phyloP scores from a whole-genome alignment of 2,329 filamentous ascomycete species.

The Teratosphaeria gauchensis region DNA sequence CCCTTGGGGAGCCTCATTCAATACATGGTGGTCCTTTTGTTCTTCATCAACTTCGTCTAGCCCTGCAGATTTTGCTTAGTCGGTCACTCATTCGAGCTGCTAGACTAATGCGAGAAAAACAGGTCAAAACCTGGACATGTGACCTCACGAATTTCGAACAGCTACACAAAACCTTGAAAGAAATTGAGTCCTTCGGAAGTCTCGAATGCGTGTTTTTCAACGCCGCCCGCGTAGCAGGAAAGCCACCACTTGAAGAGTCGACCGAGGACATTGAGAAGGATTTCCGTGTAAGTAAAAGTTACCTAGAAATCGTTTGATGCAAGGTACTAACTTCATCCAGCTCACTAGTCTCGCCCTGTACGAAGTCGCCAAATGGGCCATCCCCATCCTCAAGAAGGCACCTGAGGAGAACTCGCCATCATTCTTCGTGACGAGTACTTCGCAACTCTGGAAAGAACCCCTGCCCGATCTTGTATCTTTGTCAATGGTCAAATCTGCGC shows the following conservation, averaged over 20 bases:
- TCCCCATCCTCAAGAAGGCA: conserved; percentile 33
- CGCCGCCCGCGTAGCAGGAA: conserved; percentile 39
- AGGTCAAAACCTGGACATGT: conserved; percentile 34
- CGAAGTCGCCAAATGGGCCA: conserved; percentile 36
- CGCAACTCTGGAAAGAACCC: conserved; percentile 38
- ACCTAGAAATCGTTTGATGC: neutral
- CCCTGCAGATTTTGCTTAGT: too few species aligned
- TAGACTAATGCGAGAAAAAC: neutral
- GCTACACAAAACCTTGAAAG: conserved; percentile 30
- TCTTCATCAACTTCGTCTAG: too few species aligned
- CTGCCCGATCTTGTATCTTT: conserved; percentile 40
- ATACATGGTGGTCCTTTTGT: too few species aligned
- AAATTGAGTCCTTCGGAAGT: conserved; percentile 34
- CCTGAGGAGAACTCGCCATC: conserved; percentile 31
- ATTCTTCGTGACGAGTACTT: conserved; percentile 41
- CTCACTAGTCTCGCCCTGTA: conserved; percentile 42
- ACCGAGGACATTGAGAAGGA: conserved; percentile 41
- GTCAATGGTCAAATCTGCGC: conserved; percentile 42
- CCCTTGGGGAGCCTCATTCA: too few species aligned
- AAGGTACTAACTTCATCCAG: conserved; percentile 17
- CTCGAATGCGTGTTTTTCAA: conserved; percentile 45
- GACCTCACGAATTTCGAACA: conserved; percentile 35
- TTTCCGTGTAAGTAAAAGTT: conserved; percentile 33
- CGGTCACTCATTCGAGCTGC: too few species aligned
- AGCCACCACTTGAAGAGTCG: conserved; percentile 32